phyloP scores from a whole-genome alignment of 164 flowering plant genomes.

The Sextonia rubra region DNA sequence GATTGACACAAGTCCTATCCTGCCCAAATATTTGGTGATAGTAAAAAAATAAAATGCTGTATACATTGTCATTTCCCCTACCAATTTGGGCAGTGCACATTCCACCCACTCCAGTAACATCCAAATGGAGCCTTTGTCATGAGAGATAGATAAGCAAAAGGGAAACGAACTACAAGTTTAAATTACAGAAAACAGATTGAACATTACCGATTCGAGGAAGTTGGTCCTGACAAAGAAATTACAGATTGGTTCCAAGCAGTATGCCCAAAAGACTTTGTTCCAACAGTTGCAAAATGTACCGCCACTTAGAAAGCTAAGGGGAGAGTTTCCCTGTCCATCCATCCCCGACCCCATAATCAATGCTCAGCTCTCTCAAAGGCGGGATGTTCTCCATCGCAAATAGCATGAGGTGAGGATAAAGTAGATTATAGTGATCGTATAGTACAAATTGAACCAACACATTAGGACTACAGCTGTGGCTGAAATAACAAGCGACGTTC shows the following conservation, averaged over 20 bases:
- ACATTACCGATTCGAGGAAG: not conserved
- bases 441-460: constrained; percentile 77
- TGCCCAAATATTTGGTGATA: not conserved
- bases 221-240: constrained; percentile 13
- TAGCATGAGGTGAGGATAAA: constrained; percentile 78
- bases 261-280: constrained; percentile 12
- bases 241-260: constrained; percentile 13
- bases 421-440: constrained; percentile 58
- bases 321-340: constrained; percentile 49
- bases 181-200: not conserved
- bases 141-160: not conserved
- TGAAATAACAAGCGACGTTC: constrained; percentile 81
- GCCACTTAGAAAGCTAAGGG: constrained; percentile 16
- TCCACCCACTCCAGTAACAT: not conserved
- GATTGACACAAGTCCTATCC: not conserved
- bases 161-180: not conserved
- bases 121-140: not conserved
- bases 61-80: not conserved
- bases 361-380: constrained; percentile 79
- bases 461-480: constrained; percentile 77
- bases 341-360: constrained; percentile 79
- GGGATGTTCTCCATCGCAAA: constrained; percentile 91
- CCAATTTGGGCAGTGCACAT: not conserved
- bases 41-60: not conserved
- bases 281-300: not conserved